Base-by-base conservation (phyloP, 441 rosid species). In the Macaranga tanarius region DNA sequence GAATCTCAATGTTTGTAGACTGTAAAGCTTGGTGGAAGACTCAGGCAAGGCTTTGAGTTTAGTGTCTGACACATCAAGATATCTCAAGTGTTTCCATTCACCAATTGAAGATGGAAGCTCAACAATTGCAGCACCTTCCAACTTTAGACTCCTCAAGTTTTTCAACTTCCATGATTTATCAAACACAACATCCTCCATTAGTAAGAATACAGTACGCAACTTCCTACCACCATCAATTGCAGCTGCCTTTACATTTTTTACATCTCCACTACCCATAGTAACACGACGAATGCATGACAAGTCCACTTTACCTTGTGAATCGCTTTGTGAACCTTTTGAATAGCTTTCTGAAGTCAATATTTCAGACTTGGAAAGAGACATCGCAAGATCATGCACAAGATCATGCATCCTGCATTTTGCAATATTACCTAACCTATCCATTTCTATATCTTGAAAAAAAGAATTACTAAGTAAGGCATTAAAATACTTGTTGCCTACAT, bases 321-420 rank as follows among this genome's bases (percentile, higher is more conserved):
- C n/a, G n/a, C n/a, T n/a, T n/a, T n/a, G n/a, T n/a, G n/a, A n/a
- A n/a, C n/a, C n/a, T n/a, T 2, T 13, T 20, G 28, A 3, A 44
- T 12, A 61, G 1, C 12, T 12, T 2, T 72, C 62, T 10, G 42
- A 23, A 63, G 48, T 45, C 71, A 63, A 4, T 7, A 11, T 22
- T 62, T 70, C 78, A 5, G 23, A 38, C 26, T 34, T 54, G 4
- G 80, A 62, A 63, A 77, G 6, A 12, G 25, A 59, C 9, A 23
- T 7, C 3, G 80, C 82, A 67, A 83, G 75, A 72, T 77, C 79
- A 22, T 73, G 71, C 38, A 82, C 65, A 4, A 75, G 73, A 73
- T 80, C 79, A 65, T 80, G 80, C 82, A 83, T 83, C 73, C 74
- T 78, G 59, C 71, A 70, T 2, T 47, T 10, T 13, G 0, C 23